These are phyloP conservation scores for Berkeleyomyces basicola DNA, from an alignment of 2,329 filamentous ascomycete genomes.

Conservation along the genomic window DNA sequence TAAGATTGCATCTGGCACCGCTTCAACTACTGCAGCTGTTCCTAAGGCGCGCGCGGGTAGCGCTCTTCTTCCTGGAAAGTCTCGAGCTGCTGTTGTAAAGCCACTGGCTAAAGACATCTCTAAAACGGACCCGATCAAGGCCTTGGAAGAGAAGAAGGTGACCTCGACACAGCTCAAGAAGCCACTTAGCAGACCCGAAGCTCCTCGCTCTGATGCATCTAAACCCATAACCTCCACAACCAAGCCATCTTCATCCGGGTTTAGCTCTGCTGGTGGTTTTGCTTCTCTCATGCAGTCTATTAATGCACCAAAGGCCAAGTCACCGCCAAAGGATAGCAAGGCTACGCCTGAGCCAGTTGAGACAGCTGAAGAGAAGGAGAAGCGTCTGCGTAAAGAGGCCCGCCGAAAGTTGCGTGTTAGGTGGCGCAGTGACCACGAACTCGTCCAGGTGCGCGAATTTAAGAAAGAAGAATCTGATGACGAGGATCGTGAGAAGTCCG, in stretches of 20 bases:
- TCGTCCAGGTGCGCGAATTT: constrained; percentile 53
- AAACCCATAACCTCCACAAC: constrained; percentile 20
- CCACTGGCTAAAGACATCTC: constrained; percentile 21
- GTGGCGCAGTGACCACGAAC: constrained; percentile 50
- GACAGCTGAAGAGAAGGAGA: constrained; percentile 49
- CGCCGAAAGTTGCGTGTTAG: constrained; percentile 52
- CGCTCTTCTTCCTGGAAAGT: constrained; percentile 31
- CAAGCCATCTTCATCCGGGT: constrained; percentile 17
- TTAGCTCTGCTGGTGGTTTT: constrained; percentile 31
- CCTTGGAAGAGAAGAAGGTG: constrained; percentile 13
- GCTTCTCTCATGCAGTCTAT: constrained; percentile 37
- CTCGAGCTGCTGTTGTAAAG: constrained; percentile 27
- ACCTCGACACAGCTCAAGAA: constrained; percentile 14
- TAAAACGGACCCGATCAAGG: constrained; percentile 16
- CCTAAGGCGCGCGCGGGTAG: constrained; percentile 19
- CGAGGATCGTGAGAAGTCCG: constrained; percentile 37
- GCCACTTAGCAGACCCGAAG: constrained; percentile 18
- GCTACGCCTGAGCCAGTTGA: constrained; percentile 38
- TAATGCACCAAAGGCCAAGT: constrained; percentile 25
- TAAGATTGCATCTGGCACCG: neutral
- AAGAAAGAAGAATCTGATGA: constrained; percentile 58
- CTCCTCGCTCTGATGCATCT: constrained; percentile 3
- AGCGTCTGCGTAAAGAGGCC: constrained; percentile 54
- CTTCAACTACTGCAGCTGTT: constrained; percentile 15
- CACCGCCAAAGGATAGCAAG: constrained; percentile 32